Base-by-base conservation (phyloP, 805 yeast genomes). In the Candida nonsorbophila region DNA sequence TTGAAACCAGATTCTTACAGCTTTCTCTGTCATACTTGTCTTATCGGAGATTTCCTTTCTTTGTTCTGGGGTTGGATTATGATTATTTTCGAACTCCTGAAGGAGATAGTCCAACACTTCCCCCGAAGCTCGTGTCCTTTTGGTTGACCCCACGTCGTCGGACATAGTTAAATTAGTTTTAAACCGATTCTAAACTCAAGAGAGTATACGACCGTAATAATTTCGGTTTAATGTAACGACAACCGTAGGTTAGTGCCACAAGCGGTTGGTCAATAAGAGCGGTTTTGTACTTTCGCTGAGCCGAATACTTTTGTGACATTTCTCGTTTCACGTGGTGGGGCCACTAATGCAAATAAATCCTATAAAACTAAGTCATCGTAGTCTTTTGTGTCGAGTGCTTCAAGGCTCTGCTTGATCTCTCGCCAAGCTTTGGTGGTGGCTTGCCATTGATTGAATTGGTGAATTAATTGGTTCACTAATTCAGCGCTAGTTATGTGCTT, bases 1-100 rank as follows among this genome's bases (percentile, higher is more conserved):
- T 53, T 87, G 97, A 47, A 85, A 87, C 96, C 96, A 87, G 24
- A 87, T 87, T 32, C 95, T 69, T 2, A 87, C 95, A 9, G 88
- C 84, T 38, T 92, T 72, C 44, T 87, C 95, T 9, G 87, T 74
- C 84, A 86, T 79, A 12, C 80, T 83, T 1, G 94, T 83, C 36
- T 69, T 68, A 2, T 70, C 75, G 22, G 92, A 77, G 21, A 87
- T 76, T 17, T 67, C 71, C 45, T 79, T 79, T 22, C 96, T 62
- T 32, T 72, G 71, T 22, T 79, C 79, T 0, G 88, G 77, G 17
- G 75, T 66, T 1, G 96, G 96, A 41, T 81, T 84, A 17, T 84
- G 81, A 41, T 84, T 84, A 29, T 59, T 62, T 29, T 70, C 72
- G 49, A 84, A 87, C 49, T 83, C 94, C 17, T 64, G 58, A 24